Evolutionary conservation across 139 green algal species (phyloP).

Genomic region (Nannochloris sp.): DNA sequence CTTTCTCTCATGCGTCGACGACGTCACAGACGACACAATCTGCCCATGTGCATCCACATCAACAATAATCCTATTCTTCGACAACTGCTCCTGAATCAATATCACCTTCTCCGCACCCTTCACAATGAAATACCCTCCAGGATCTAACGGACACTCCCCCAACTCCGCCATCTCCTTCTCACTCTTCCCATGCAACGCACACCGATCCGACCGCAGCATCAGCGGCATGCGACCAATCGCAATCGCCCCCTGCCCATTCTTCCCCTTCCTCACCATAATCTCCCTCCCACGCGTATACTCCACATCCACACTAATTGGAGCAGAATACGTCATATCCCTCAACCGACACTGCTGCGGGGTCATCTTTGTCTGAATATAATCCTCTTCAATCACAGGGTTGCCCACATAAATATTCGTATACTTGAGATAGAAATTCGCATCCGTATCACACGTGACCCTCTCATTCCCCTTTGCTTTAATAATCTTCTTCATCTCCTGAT

Average conservation of each 20-base stretch:
- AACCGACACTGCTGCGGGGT: conserved; percentile 96
- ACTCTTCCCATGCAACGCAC: conserved; percentile 62
- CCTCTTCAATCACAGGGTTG: conserved; percentile 78
- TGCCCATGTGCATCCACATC: conserved; percentile 49
- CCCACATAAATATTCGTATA: conserved; percentile 94
- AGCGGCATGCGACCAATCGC: conserved; percentile 92
- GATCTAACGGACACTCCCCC: conserved; percentile 94
- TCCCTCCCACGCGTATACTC: conserved; percentile 95
- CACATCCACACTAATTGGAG: conserved; percentile 93
- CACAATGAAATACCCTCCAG: conserved; percentile 97
- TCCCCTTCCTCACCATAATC: conserved; percentile 74
- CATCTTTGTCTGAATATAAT: conserved; percentile 76
- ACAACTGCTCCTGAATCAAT: conserved; percentile 98
- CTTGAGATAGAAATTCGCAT: conserved; percentile 98
- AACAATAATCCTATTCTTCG: conserved; percentile 99
- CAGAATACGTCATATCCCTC: conserved; percentile 92
- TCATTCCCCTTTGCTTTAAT: conserved; percentile 91
- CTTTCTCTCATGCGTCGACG: conserved; percentile 93
- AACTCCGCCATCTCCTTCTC: conserved; percentile 81
- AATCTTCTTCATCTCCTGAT: conserved; percentile 96
- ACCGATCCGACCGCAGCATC: conserved; percentile 92
- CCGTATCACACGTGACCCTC: conserved; percentile 83
- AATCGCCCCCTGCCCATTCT: conserved; percentile 60
- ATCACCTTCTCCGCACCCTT: conserved; percentile 92
- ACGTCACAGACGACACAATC: conserved; percentile 73